Conservation (phyloP, 768 basidiomycete species). For the Boletus coccyginus region DNA sequence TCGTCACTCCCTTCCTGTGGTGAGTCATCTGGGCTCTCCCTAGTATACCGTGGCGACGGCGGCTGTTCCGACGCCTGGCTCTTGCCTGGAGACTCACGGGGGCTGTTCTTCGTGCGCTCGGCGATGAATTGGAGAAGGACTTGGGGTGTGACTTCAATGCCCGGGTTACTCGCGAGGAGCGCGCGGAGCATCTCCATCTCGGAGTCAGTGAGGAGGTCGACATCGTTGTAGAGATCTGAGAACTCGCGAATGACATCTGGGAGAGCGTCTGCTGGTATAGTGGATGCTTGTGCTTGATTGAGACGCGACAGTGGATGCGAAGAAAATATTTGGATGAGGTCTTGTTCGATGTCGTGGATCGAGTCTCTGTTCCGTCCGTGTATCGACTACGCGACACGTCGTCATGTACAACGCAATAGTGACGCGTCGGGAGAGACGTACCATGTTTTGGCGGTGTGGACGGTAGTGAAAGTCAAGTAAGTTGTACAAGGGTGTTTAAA, state of each 20-base stretch:
- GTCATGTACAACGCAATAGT: background rate
- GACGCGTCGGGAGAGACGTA: slow-evolving; percentile 18
- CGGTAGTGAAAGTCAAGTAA: background rate
- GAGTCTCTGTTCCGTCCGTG: slow-evolving; percentile 68
- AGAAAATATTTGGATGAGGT: slow-evolving; percentile 65
- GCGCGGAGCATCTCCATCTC: slow-evolving; percentile 61
- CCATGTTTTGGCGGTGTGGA: slow-evolving; percentile 21
- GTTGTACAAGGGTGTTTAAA: slow-evolving; percentile 8
- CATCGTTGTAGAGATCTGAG: slow-evolving; percentile 54
- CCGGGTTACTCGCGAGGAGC: slow-evolving; percentile 57
- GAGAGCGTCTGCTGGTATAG: slow-evolving; percentile 69
- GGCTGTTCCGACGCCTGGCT: slow-evolving; percentile 10
- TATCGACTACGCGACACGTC: slow-evolving; percentile 23
- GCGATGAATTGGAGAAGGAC: slow-evolving; percentile 66
- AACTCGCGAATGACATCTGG: slow-evolving; percentile 68
- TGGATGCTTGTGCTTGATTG: slow-evolving; percentile 58
- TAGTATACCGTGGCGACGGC: slow-evolving; percentile 4
- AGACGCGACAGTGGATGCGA: slow-evolving; percentile 58
- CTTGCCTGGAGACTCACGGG: slow-evolving; percentile 28
- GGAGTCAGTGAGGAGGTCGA: slow-evolving; percentile 59
- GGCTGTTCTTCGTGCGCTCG: slow-evolving; percentile 46
- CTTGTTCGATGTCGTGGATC: slow-evolving; percentile 65
- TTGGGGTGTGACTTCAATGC: slow-evolving; percentile 66
- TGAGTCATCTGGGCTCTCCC: slow-evolving; percentile 33
- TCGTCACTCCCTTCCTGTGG: slow-evolving; percentile 34